A percentile compares a stretch with the other conserved stretches of the same genome.
These are phyloP conservation scores for Eucalyptus pauciflora DNA, from an alignment of 345 rosid species.

Conservation along the genomic window DNA sequence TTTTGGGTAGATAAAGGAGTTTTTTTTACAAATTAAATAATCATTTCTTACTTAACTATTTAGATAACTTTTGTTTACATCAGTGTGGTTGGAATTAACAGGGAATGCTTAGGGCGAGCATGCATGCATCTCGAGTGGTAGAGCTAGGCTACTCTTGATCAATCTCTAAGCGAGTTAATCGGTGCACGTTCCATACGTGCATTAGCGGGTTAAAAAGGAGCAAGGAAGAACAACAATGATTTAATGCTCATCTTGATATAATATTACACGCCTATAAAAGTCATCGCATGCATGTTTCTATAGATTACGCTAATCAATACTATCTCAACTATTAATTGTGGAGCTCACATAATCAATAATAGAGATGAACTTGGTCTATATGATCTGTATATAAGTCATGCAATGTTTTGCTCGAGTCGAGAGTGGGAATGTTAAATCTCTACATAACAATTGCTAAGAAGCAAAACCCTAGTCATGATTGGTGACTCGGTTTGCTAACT, in stretches of 20 bases:
- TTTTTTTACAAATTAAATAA: neutral
- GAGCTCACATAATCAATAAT: neutral
- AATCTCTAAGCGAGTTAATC: neutral
- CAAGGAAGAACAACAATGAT: neutral
- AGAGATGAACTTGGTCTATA: neutral
- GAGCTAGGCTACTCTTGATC: neutral
- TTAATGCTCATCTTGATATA: neutral
- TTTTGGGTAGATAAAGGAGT: neutral
- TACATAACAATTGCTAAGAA: neutral
- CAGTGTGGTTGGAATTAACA: neutral
- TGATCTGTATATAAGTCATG: rapidly evolving
- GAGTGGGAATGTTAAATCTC: neutral
- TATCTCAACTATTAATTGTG: neutral
- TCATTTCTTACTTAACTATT: neutral
- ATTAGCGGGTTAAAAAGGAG: neutral
- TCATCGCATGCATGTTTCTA: neutral
- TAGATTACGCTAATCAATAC: neutral
- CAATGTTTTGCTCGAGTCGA: neutral
- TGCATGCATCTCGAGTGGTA: neutral
- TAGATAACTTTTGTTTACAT: neutral
- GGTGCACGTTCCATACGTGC: neutral
- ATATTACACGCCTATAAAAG: neutral
- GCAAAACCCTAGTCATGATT: neutral
- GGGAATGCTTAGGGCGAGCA: neutral
- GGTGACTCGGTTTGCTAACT: neutral